Evolutionary conservation across 495 filamentous ascomycete species (phyloP).

Genomic region (Xanthoparmelia taractica): DNA sequence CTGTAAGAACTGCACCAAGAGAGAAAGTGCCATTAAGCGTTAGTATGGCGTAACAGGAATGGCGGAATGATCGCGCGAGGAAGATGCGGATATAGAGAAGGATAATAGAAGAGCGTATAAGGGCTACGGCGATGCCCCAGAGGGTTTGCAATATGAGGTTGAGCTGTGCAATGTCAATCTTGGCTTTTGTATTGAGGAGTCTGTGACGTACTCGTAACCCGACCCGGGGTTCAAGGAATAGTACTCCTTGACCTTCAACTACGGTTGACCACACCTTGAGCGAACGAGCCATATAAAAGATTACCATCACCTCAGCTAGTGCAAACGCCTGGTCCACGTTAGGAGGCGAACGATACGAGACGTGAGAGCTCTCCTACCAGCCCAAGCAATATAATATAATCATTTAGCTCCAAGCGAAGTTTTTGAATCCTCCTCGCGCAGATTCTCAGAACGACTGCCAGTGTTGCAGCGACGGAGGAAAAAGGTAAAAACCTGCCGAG

Average conservation of each 20-base stretch:
- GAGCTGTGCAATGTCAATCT: background rate
- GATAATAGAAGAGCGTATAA: conserved; percentile 36
- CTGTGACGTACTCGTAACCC: background rate
- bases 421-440: conserved; percentile 21
- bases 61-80: conserved; percentile 29
- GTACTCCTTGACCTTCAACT: too few species aligned
- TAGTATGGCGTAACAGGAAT: conserved; percentile 29
- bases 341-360: background rate
- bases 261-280: too few species aligned
- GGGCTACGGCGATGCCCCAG: conserved; percentile 27
- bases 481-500: conserved; percentile 1
- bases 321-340: conserved; percentile 11
- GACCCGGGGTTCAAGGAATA: too few species aligned
- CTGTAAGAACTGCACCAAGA: background rate
- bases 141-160: conserved; percentile 14
- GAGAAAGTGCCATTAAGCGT: conserved; percentile 13
- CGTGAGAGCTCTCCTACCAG: conserved; percentile 9
- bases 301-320: background rate
- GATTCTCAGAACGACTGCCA: conserved; percentile 14
- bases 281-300: background rate
- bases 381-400: conserved; percentile 16
- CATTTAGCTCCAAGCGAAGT: conserved; percentile 9
- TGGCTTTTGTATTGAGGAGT: background rate
- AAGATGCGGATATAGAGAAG: conserved; percentile 40
- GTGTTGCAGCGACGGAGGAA: conserved; percentile 9